Conservation (phyloP, 768 basidiomycete genomes). For the Tremella fuciformis region DNA sequence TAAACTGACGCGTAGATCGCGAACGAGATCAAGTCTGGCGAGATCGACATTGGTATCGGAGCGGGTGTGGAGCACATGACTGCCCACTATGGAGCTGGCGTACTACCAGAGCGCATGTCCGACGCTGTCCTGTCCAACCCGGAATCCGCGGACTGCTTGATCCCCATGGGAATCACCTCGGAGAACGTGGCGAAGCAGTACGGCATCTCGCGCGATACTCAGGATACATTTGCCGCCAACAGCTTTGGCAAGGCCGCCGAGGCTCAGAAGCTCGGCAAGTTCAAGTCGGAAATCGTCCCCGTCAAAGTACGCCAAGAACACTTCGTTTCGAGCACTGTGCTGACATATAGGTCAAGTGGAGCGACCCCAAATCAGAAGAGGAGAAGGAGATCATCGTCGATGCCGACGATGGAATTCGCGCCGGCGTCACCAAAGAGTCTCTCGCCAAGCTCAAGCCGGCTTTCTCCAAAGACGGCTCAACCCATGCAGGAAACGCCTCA, state of each 20-base stretch:
- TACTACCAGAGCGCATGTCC: slow-evolving; percentile 53
- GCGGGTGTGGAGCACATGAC: slow-evolving; percentile 57
- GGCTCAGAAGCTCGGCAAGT: slow-evolving; percentile 68
- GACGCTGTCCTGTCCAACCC: slow-evolving; percentile 62
- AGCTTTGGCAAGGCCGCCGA: slow-evolving; percentile 74
- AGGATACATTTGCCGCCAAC: slow-evolving; percentile 84
- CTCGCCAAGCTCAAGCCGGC: slow-evolving; percentile 77
- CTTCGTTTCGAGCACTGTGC: neutral
- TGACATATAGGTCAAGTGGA: slow-evolving; percentile 52
- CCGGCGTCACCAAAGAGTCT: slow-evolving; percentile 73
- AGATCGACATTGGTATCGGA: slow-evolving; percentile 82
- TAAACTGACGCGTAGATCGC: slow-evolving; percentile 58
- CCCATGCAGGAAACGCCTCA: slow-evolving; percentile 56
- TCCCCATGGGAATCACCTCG: slow-evolving; percentile 66
- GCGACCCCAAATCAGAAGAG: slow-evolving; percentile 59
- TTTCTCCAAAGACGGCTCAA: slow-evolving; percentile 59
- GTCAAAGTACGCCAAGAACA: slow-evolving; percentile 56
- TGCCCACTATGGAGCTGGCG: slow-evolving; percentile 53
- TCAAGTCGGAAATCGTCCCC: slow-evolving; percentile 85
- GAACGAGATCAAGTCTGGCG: slow-evolving; percentile 76
- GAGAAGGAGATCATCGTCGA: slow-evolving; percentile 59
- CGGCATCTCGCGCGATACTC: slow-evolving; percentile 67
- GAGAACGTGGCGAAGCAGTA: slow-evolving; percentile 58
- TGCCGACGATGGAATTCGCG: slow-evolving; percentile 81
- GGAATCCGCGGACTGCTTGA: slow-evolving; percentile 59